Evolutionary conservation across 208 protist genomes (phyloP).

Genomic region (Wallacemonas sp.): DNA sequence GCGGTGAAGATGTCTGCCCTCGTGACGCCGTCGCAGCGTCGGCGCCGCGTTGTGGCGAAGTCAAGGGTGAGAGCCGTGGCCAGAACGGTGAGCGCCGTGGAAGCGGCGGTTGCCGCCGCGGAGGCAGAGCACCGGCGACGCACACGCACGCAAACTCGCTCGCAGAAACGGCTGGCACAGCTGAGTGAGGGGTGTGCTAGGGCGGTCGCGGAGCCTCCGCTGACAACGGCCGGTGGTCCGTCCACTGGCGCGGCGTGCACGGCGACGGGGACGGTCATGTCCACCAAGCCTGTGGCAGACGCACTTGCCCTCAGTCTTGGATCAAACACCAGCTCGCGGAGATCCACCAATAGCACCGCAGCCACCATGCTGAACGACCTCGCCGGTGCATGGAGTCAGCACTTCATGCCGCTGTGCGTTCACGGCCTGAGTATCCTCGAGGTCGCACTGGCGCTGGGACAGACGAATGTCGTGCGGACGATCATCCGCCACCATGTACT

Average conservation of each 20-base stretch:
- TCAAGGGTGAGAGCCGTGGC: neutral
- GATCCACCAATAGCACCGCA: too few relatives aligned
- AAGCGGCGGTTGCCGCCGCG: neutral
- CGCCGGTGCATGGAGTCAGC: neutral
- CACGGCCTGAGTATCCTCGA: slow-evolving; percentile 31
- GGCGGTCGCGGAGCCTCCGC: too few relatives aligned
- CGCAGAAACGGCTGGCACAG: too few relatives aligned
- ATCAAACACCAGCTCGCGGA: too few relatives aligned
- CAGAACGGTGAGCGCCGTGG: neutral
- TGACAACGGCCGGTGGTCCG: too few relatives aligned
- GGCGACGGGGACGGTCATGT: too few relatives aligned
- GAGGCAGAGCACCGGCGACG: neutral
- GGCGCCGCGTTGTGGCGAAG: neutral
- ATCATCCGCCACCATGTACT: slow-evolving; percentile 1
- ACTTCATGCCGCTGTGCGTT: slow-evolving; percentile 21
- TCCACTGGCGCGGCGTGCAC: too few relatives aligned
- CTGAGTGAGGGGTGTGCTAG: too few relatives aligned
- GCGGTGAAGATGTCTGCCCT: slow-evolving; percentile 2
- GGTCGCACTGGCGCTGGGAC: slow-evolving; percentile 29
- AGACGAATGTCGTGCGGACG: slow-evolving; percentile 11
- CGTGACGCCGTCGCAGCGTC: neutral
- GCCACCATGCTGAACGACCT: neutral
- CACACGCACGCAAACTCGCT: too few relatives aligned
- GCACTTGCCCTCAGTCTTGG: too few relatives aligned
- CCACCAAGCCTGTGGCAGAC: too few relatives aligned